Evolutionary conservation across 1,284 basidiomycete species (phyloP).

Genomic region (Sanghuangporus sanghuang): DNA sequence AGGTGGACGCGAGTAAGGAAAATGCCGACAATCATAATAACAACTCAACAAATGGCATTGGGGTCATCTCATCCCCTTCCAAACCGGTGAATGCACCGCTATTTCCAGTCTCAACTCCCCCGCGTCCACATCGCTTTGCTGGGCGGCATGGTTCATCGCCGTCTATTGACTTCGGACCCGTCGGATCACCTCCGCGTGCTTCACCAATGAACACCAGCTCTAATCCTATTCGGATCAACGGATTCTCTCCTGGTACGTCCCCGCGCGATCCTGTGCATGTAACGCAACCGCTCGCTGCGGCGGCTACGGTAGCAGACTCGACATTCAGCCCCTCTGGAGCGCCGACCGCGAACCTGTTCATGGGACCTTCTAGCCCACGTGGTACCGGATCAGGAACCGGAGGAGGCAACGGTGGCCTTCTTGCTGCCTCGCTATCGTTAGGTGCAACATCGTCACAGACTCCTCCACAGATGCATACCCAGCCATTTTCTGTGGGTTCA

Average conservation of each 20-base stretch:
- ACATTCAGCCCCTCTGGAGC: constrained; percentile 65
- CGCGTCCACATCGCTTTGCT: constrained; percentile 33
- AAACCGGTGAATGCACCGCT: constrained; percentile 25
- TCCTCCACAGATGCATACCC: not conserved
- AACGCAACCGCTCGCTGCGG: constrained; percentile 26
- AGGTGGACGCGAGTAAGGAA: not conserved
- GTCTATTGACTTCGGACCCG: constrained; percentile 62
- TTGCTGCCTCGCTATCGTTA: constrained; percentile 46
- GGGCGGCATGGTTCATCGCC: constrained; percentile 28
- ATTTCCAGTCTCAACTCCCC: constrained; percentile 48
- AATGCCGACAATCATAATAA: not conserved
- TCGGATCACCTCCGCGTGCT: constrained; percentile 63
- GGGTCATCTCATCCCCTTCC: constrained; percentile 2
- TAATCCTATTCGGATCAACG: constrained; percentile 34
- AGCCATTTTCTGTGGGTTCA: constrained; percentile 26
- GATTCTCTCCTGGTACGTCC: constrained; percentile 47
- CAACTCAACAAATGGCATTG: not conserved
- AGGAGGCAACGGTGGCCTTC: constrained; percentile 24
- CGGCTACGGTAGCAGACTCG: constrained; percentile 33
- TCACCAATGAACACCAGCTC: constrained; percentile 32
- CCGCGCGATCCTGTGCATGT: constrained; percentile 25
- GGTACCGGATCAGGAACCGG: constrained; percentile 32
- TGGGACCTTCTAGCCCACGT: constrained; percentile 26
- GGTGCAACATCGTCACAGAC: constrained; percentile 26
- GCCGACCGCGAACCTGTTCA: constrained; percentile 44